Percentiles rank a stretch among this genome's conserved stretches.
phyloP scores from a whole-genome alignment of 768 basidiomycete species.

The Cystofilobasidium macerans region DNA sequence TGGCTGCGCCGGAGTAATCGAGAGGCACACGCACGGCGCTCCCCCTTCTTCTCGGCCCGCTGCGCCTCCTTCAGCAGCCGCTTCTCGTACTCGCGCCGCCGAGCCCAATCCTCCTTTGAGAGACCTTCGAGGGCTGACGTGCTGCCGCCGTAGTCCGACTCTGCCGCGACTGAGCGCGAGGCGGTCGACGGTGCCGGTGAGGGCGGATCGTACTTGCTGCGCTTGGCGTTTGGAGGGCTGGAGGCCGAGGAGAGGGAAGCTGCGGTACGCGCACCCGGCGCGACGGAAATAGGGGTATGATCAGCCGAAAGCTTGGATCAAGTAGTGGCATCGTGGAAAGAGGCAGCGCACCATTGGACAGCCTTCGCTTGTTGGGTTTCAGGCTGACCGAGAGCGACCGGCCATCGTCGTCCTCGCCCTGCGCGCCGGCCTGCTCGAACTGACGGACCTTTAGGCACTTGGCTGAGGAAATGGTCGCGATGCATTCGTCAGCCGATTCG shows the following conservation, averaged over 20 bases:
- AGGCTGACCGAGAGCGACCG: neutral
- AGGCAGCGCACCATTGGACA: constrained; percentile 21
- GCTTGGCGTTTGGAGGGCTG: neutral
- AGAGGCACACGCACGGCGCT: constrained; percentile 43
- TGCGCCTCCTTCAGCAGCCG: constrained; percentile 54
- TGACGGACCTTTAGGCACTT: constrained; percentile 52
- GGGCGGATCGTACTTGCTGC: neutral
- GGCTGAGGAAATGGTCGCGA: constrained; percentile 41
- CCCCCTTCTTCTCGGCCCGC: constrained; percentile 63
- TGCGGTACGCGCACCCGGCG: neutral
- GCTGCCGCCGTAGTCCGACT: constrained; percentile 1
- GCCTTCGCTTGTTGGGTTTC: constrained; percentile 7
- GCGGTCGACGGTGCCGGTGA: neutral
- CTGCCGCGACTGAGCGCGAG: neutral
- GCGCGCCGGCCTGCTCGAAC: constrained; percentile 45
- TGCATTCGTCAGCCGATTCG: too few species aligned
- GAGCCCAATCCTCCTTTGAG: constrained; percentile 44
- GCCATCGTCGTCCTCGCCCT: constrained; percentile 43
- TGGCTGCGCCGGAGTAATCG: too few species aligned
- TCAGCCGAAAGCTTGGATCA: too few species aligned
- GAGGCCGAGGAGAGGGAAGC: constrained; percentile 1
- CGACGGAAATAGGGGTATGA: neutral
- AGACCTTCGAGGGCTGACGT: constrained; percentile 32
- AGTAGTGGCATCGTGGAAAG: too few species aligned
- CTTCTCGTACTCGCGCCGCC: neutral